A percentile compares a stretch with the other conserved stretches of the same genome.
phyloP scores from a whole-genome alignment of 2,329 filamentous ascomycete species.

The Mariannaea sp. region DNA sequence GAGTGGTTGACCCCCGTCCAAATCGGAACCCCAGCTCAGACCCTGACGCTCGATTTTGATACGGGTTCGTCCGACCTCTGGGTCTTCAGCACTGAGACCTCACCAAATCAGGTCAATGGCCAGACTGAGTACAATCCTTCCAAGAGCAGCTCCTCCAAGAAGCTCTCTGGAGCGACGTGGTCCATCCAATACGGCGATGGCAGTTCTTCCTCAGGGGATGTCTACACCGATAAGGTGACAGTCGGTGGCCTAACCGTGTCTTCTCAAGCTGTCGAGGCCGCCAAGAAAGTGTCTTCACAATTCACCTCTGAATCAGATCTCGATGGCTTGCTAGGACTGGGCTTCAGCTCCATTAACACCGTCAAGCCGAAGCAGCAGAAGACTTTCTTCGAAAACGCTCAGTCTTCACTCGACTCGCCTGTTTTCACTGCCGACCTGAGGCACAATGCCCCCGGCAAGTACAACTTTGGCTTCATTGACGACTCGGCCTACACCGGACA shows the following conservation, averaged over 20 bases:
- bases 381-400: conserved; percentile 49
- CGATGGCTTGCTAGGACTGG: conserved; percentile 52
- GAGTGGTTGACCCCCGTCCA: conserved; percentile 48
- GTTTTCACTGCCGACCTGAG: conserved; percentile 71
- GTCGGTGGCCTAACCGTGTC: conserved; percentile 48
- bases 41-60: conserved; percentile 50
- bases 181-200: conserved; percentile 52
- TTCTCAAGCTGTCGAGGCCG: conserved; percentile 50
- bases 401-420: background rate
- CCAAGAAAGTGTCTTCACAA: conserved; percentile 45
- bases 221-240: conserved; percentile 50
- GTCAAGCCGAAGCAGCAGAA: conserved; percentile 47
- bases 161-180: conserved; percentile 47
- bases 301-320: conserved; percentile 47
- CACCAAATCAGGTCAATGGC: conserved; percentile 41
- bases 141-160: conserved; percentile 45
- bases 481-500: conserved; percentile 63
- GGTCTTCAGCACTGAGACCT: conserved; percentile 54
- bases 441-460: conserved; percentile 59
- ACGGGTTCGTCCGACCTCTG: conserved; percentile 54
- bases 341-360: conserved; percentile 51
- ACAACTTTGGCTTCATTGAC: conserved; percentile 77
- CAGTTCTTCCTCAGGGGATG: conserved; percentile 48
- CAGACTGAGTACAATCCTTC: conserved; percentile 47
- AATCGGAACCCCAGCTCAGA: conserved; percentile 50